phyloP scores from a whole-genome alignment of 2,329 filamentous ascomycete genomes.

The Cryphonectria carpinicola region DNA sequence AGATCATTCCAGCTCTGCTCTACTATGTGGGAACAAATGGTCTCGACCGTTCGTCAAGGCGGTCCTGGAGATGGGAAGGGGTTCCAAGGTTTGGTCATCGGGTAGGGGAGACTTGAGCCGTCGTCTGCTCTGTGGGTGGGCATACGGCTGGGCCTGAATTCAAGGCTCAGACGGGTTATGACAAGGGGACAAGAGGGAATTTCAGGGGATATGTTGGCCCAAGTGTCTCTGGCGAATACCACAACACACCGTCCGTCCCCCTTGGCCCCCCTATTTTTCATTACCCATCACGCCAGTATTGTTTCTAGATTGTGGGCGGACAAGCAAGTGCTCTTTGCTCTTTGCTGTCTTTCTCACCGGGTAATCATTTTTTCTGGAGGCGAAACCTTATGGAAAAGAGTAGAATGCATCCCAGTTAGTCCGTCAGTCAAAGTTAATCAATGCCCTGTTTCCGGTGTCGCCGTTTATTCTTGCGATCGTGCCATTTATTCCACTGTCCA shows the following conservation, averaged over 20 bases:
- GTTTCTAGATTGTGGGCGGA: background rate
- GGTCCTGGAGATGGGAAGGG: background rate
- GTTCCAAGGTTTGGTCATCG: background rate
- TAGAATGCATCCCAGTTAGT: background rate
- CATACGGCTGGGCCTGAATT: background rate
- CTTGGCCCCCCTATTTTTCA: background rate
- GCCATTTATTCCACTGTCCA: background rate
- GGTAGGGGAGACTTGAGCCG: background rate
- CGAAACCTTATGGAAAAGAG: background rate
- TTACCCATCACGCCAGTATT: background rate
- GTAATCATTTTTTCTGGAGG: background rate
- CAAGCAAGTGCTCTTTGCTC: background rate
- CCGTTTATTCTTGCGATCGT: background rate
- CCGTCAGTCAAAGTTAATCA: background rate
- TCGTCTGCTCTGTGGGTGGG: background rate
- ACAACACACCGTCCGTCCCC: background rate
- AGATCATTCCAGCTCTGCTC: background rate
- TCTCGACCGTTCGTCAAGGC: background rate
- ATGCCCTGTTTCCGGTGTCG: background rate
- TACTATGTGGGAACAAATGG: background rate
- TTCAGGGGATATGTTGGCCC: constrained; percentile 1
- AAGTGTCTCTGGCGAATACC: background rate
- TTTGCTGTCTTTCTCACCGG: background rate
- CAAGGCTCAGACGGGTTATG: background rate
- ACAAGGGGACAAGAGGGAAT: background rate